Evolutionary conservation across 2,329 filamentous ascomycete species (phyloP).

Genomic region (Colletotrichum zoysiae): DNA sequence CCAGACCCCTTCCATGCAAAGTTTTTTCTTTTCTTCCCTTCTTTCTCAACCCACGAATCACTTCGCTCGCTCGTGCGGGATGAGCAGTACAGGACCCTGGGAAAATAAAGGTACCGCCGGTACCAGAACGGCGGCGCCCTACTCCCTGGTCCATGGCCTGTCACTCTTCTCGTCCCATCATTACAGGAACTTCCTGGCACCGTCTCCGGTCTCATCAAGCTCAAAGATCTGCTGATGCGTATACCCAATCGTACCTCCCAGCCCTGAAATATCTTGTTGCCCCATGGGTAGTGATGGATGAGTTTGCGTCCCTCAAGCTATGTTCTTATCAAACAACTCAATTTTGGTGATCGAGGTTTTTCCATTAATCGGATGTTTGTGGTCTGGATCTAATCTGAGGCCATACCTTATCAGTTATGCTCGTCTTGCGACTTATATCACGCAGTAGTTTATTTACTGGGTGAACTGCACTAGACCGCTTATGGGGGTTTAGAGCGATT

Average conservation of each 20-base stretch:
- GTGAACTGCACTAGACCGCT: too few species aligned
- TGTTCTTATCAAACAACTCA: slow-evolving; percentile 30
- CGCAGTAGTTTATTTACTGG: too few species aligned
- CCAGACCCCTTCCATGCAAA: neutral
- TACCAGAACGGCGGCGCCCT: neutral
- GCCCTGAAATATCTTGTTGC: slow-evolving; percentile 10
- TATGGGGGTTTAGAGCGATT: too few species aligned
- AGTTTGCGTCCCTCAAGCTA: slow-evolving; percentile 10
- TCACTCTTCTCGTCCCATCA: neutral
- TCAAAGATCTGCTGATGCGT: neutral
- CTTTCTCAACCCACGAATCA: neutral
- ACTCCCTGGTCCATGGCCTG: neutral
- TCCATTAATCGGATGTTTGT: slow-evolving; percentile 8
- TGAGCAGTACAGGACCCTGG: neutral
- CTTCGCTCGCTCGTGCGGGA: neutral
- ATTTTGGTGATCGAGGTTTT: slow-evolving; percentile 28
- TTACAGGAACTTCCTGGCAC: slow-evolving; percentile 7
- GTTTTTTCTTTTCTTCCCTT: neutral
- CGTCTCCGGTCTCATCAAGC: neutral
- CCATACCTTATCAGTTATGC: neutral
- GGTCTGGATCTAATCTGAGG: slow-evolving; percentile 9
- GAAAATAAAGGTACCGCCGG: too few species aligned
- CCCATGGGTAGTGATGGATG: slow-evolving; percentile 19
- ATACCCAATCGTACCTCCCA: slow-evolving; percentile 6
- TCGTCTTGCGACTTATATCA: neutral